Conservation (phyloP, 148 eudicot species). For the Amaranthus palmeri region DNA sequence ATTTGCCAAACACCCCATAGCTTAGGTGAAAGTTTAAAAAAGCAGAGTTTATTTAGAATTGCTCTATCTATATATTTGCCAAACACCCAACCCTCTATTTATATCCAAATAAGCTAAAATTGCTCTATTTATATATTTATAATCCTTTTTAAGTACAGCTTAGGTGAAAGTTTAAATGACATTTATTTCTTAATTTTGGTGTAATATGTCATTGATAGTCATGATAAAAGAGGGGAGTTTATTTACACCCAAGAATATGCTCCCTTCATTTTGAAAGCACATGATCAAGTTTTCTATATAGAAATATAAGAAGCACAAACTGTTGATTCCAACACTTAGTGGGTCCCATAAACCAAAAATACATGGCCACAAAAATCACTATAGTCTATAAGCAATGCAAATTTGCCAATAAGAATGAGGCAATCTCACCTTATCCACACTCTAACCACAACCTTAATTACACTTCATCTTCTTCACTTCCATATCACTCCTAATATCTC, state of each 20-base stretch:
- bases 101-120: too few relatives aligned
- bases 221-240: not conserved
- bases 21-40: too few relatives aligned
- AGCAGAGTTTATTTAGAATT: too few relatives aligned
- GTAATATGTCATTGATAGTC: too few relatives aligned
- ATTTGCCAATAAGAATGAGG: constrained; percentile 68
- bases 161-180: too few relatives aligned
- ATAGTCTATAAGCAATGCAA: constrained; percentile 3
- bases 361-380: constrained; percentile 20
- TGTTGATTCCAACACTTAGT: constrained; percentile 1
- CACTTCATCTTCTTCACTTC: constrained; percentile 28
- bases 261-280: not conserved
- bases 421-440: constrained; percentile 98
- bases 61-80: too few relatives aligned
- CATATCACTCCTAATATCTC: constrained; percentile 18
- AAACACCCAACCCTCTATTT: too few relatives aligned
- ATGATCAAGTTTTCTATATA: not conserved
- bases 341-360: constrained; percentile 22
- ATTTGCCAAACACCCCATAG: too few relatives aligned
- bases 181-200: too few relatives aligned
- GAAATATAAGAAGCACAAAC: constrained; percentile 12
- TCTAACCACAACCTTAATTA: constrained; percentile 57
- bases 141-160: too few relatives aligned
- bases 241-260: not conserved
- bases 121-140: too few relatives aligned